Evolutionary conservation across 2,329 filamentous ascomycete genomes (phyloP).

Genomic region (Nannizziopsis barbatae): DNA sequence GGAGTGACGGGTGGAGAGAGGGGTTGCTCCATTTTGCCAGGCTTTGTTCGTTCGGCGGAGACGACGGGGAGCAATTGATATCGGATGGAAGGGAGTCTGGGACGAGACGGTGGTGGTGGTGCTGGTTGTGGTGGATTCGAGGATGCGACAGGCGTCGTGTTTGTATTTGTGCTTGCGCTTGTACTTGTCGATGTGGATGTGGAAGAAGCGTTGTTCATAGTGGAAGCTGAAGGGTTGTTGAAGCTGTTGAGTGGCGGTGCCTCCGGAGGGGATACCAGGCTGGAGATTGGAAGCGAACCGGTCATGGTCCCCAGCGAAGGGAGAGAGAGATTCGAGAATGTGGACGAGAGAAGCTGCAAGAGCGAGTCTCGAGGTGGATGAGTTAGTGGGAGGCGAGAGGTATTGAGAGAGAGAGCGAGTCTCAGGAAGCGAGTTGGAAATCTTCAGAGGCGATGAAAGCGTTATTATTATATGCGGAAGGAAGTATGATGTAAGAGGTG

Average conservation of each 20-base stretch:
- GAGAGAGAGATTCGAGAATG: background rate
- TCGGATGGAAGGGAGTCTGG: constrained; percentile 14
- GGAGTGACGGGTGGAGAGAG: constrained; percentile 38
- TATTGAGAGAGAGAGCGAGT: background rate
- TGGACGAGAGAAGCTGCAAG: constrained; percentile 1
- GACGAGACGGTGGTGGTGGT: no score
- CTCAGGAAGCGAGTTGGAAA: background rate
- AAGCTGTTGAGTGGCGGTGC: constrained; percentile 43
- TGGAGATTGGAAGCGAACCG: constrained; percentile 34
- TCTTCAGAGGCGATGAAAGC: background rate
- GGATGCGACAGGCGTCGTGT: constrained; percentile 23
- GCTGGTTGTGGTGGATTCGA: no score
- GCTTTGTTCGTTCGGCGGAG: constrained; percentile 31
- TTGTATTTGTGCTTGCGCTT: no score
- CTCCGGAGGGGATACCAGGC: constrained; percentile 38
- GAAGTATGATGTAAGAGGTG: background rate
- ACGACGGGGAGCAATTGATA: constrained; percentile 34
- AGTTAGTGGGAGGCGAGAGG: background rate
- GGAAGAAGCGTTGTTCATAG: constrained; percentile 16
- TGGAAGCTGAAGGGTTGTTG: constrained; percentile 22
- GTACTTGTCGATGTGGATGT: no score
- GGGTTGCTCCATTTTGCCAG: constrained; percentile 33
- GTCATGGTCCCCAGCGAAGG: constrained; percentile 24
- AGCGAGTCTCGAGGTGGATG: background rate
- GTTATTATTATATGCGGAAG: background rate